Evolutionary conservation across 2,329 filamentous ascomycete genomes (phyloP), one percentile per base, ranked within the genome.

Genomic region (Dothideomycetes sp.): DNA sequence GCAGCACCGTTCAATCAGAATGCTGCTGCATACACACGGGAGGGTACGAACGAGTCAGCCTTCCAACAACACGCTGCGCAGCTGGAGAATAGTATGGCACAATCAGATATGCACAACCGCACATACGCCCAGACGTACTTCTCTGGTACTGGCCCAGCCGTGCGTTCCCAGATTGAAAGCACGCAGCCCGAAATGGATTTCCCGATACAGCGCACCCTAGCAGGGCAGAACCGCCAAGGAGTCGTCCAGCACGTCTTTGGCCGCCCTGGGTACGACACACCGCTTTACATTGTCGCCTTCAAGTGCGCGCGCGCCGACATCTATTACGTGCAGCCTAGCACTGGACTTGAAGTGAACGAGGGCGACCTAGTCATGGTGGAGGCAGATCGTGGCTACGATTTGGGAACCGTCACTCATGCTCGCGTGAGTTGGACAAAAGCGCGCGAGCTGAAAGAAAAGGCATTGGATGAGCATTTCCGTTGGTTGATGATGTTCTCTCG

Each of bases 401-500:
- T 98, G 27, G 93, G 91, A 33, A 94, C 89, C 18, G 89, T 98
- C 19, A 83, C 85, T 38, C 79, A 84, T 49, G 84, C 87, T 47
- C 88, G 93, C 51, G 79, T 96, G 30, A 84, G 86, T 46, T 87
- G 87, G 73, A 81, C 87, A 49, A 77, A 81, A 37, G 91, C 91
- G 7, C 88, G 91, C 54, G 82, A 91, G 35, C 66, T 87, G 49
- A 94, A 95, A 59, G 85, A 93, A 51, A 81, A 91, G 51, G 93
- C 89, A 49, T 84, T 84, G 2, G 86, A 95, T 57, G 87, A 96
- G 57, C 91, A 98, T 59, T 95, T 94, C 65, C 88, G 87, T 54
- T 96, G 89, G 85, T 72, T 98, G 38, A 94, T 96, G 83, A 91
- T 96, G 84, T 98, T 95, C 60, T 94, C 46, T n/a, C 47, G 48